These are phyloP conservation scores for Saccharomyces jurei DNA, from an alignment of 805 yeast genomes.

Conservation along the genomic window DNA sequence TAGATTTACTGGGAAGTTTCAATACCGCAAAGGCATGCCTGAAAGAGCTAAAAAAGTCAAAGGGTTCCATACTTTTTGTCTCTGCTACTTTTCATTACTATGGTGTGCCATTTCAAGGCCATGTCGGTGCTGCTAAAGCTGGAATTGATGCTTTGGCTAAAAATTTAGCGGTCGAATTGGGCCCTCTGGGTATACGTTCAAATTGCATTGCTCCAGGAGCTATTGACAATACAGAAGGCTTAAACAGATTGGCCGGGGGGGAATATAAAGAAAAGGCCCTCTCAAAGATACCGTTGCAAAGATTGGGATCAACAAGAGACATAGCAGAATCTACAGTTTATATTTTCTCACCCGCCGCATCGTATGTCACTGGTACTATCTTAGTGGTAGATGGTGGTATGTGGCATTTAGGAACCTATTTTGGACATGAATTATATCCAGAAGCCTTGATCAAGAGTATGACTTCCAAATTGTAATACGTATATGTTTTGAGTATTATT, in stretches of 20 bases:
- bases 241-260: constrained; percentile 48
- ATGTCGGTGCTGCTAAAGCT: constrained; percentile 93
- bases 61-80: constrained; percentile 71
- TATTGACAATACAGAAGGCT: constrained; percentile 81
- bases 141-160: constrained; percentile 85
- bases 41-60: constrained; percentile 51
- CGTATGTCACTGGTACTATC: constrained; percentile 67
- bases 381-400: constrained; percentile 84
- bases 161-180: constrained; percentile 82
- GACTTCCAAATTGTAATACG: constrained; percentile 32
- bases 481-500: not conserved
- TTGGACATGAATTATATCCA: constrained; percentile 38
- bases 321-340: constrained; percentile 84
- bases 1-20: constrained; percentile 81
- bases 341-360: constrained; percentile 75
- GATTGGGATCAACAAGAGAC: constrained; percentile 64
- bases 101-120: constrained; percentile 83
- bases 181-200: constrained; percentile 77
- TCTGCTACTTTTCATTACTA: constrained; percentile 85
- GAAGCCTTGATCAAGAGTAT: constrained; percentile 30
- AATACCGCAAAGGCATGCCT: constrained; percentile 82
- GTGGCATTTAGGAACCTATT: constrained; percentile 65
- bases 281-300: constrained; percentile 46
- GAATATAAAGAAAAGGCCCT: constrained; percentile 35
- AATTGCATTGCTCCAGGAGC: constrained; percentile 91